A percentile compares a stretch with the other conserved stretches of the same genome.
These are phyloP conservation scores for Xerocomellus amylosporus DNA, from an alignment of 768 basidiomycete species.

Conservation along the genomic window DNA sequence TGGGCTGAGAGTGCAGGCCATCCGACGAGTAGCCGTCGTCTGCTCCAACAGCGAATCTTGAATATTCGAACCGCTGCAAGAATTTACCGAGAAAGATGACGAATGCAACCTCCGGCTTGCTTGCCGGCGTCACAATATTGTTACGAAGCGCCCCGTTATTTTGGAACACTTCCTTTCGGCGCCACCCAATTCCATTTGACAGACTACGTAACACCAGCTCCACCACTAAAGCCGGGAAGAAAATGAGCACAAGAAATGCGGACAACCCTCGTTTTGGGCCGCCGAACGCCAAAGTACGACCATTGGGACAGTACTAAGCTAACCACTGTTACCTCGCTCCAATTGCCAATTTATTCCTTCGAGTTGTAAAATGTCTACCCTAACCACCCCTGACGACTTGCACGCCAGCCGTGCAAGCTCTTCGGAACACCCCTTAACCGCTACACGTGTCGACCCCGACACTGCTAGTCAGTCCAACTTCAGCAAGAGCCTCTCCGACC, in stretches of 20 bases:
- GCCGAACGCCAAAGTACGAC: constrained; percentile 4
- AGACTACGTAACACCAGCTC: constrained; percentile 17
- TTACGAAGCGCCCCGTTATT: neutral
- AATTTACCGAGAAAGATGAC: too few species aligned
- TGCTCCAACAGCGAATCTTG: neutral
- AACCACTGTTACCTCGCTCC: neutral
- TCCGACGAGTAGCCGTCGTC: neutral
- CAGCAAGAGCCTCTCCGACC: neutral
- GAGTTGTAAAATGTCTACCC: constrained; percentile 13
- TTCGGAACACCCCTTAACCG: constrained; percentile 12
- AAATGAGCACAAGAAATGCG: neutral
- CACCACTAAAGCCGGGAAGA: constrained; percentile 1
- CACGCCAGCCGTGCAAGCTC: constrained; percentile 14
- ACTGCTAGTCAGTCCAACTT: neutral
- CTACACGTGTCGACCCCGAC: constrained; percentile 9
- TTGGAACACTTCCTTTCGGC: neutral
- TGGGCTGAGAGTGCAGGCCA: neutral
- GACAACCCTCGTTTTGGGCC: neutral
- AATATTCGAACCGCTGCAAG: neutral
- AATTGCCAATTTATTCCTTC: constrained; percentile 16
- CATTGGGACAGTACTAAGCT: neutral
- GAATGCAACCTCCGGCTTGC: too few species aligned
- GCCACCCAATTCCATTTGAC: neutral
- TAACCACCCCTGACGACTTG: constrained; percentile 6
- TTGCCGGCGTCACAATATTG: neutral